Evolutionary conservation across 352 stramenopile species (phyloP).

Genomic region (Thalassiosira mediterranea): DNA sequence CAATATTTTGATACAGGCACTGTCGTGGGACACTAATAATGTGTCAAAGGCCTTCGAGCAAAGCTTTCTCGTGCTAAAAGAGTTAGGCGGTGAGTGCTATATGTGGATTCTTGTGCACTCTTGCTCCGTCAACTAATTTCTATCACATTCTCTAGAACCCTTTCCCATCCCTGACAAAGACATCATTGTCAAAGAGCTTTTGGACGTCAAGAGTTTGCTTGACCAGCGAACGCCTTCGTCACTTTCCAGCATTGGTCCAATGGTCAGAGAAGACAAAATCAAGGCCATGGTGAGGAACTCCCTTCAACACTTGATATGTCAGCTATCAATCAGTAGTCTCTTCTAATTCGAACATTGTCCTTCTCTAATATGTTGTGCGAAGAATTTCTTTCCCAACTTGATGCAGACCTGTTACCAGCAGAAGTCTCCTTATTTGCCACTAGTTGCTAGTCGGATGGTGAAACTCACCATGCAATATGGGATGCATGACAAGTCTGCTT

Average conservation of each 20-base stretch:
- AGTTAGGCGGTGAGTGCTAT: too few relatives aligned
- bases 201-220: neutral
- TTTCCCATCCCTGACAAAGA: constrained; percentile 11
- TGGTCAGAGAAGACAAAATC: constrained; percentile 12
- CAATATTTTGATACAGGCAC: constrained; percentile 3
- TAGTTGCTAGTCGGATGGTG: constrained; percentile 16
- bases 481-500: neutral
- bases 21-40: neutral
- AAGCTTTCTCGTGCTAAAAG: constrained; percentile 15
- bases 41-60: neutral
- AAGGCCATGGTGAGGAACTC: constrained; percentile 7
- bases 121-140: too few relatives aligned
- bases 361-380: neutral
- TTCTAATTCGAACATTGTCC: neutral
- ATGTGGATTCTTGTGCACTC: too few relatives aligned
- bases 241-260: constrained; percentile 5
- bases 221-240: neutral
- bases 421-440: constrained; percentile 7
- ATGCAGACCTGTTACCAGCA: neutral
- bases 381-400: neutral
- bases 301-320: neutral
- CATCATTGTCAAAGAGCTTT: constrained; percentile 15
- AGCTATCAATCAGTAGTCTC: neutral
- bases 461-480: constrained; percentile 20
- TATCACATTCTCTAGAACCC: too few relatives aligned